Base-by-base conservation (phyloP, 345 rosid species). In the Dipteronia sinensis region DNA sequence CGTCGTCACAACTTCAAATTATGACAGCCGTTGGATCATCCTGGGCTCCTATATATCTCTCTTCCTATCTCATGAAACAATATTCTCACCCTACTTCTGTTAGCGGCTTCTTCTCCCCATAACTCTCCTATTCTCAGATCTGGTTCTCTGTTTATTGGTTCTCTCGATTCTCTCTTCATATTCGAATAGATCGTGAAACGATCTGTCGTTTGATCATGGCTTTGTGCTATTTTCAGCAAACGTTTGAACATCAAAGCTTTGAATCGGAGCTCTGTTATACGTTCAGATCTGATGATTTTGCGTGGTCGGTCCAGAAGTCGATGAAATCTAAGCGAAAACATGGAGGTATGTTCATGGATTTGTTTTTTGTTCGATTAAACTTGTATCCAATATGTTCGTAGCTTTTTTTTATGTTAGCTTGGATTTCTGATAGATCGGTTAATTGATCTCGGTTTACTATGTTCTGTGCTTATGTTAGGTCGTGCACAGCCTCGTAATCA, bases 21-120 rank as follows among this genome's bases (percentile, higher is more conserved):
- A 61, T 72, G 31, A 66, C 66, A 73, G 78, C 89, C 81, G 78
- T 82, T 31, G 46, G 81, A 80, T 78, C 64, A 16, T 49, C 51
- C 12, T 20, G 27, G 20, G 10, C 66, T 72, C 46, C 67, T 38
- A 2, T 42, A 47, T 17, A 53, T 40, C 61, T 55, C 49, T 53
- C 56, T 34, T 27, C 53, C 29, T 20, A 15, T 66, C 79, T 17
- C 47, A 0, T 58, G 31, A 65, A 68, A 11, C 25, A 17, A 27
- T 42, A 6, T 0, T 16, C 51, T 9, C 15, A 2, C 0, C 10
- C 7, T 0, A 1, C 12, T 0, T 56, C 22, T 8, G n/a, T 12
- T 2, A 49, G 67, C 55, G 68, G 69, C 6, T 10, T 7, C 44
- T 1, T n/a, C 58, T 15, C 46, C 7, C 5, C 19, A 0, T 1